Base-by-base conservation (phyloP, 257 asterid genomes). In the Leonotis leonurus region DNA sequence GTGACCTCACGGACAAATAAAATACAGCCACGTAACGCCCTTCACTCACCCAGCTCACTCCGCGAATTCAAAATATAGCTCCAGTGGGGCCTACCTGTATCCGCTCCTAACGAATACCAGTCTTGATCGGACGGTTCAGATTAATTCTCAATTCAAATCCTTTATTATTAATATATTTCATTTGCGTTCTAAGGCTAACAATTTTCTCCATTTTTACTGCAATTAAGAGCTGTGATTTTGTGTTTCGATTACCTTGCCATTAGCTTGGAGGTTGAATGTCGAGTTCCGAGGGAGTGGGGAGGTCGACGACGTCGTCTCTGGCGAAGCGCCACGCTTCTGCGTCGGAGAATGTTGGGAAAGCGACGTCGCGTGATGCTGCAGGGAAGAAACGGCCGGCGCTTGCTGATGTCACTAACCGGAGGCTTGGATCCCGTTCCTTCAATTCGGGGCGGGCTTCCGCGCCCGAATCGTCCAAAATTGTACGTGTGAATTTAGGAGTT, bases 351-450 rank as follows among this genome's bases (percentile, higher is more conserved):
- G 24, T 13, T 7, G 81, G 77, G 27, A 83, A 83, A 66, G 72
- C 70, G 62, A 36, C 79, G 51, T 7, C 67, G 56, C 30, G 78
- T 2, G 59, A n/a, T n/a, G n/a, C 79, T 46, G 58, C 72, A 11
- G 79, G 81, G 73, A 85, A 87, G 89, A 90, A 88, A 49, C 81
- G 98, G 0, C 90, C 90, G 18, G 98, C 96, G 48, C 85, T 90
- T 4, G 65, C 84, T 2, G 83, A 90, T 27, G 77, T 90, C 40
- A 83, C 89, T 2, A 90, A 90, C 64, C 89, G 80, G 78, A 76
- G 85, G 72, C 74, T 75, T n/a, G 83, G 51, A 3, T 56, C 56
- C 4, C 79, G 78, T 9, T 8, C 54, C 1, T 8, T 13, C 21
- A 64, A 51, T 65, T 8, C 71, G 51, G 82, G 74, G 10, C 77